A percentile compares a stretch with the other conserved stretches of the same genome.
Evolutionary conservation across 352 stramenopile species (phyloP).

Genomic region (Peronospora farinosa): DNA sequence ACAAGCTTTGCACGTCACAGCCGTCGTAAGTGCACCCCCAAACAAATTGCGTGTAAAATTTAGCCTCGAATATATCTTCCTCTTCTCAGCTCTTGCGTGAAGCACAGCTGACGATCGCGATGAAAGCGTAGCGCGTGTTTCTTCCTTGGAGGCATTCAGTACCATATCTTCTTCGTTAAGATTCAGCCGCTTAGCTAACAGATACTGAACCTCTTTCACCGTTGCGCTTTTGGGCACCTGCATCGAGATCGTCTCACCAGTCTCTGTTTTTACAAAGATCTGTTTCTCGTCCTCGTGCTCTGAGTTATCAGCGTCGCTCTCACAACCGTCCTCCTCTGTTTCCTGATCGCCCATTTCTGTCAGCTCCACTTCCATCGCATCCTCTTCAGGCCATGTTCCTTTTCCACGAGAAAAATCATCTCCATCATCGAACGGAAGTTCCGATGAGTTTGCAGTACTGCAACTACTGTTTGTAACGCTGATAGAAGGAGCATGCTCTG

Average conservation of each 20-base stretch:
- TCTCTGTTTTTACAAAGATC: slow-evolving; percentile 63
- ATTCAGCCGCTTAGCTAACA: slow-evolving; percentile 50
- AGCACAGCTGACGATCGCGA: slow-evolving; percentile 27
- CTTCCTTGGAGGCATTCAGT: slow-evolving; percentile 29
- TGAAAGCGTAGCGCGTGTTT: slow-evolving; percentile 23
- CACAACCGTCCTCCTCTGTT: slow-evolving; percentile 19
- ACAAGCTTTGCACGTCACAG: slow-evolving; percentile 42
- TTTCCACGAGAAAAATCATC: slow-evolving; percentile 20
- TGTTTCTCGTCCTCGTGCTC: slow-evolving; percentile 36
- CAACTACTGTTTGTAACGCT: slow-evolving; percentile 20
- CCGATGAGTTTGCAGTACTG: slow-evolving; percentile 27
- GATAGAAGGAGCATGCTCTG: slow-evolving; percentile 4
- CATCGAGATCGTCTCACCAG: slow-evolving; percentile 53
- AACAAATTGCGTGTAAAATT: slow-evolving; percentile 64
- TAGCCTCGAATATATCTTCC: slow-evolving; percentile 40
- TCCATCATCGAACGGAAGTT: slow-evolving; percentile 18
- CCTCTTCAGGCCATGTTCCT: slow-evolving; percentile 19
- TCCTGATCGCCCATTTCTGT: slow-evolving; percentile 19
- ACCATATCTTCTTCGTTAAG: slow-evolving; percentile 54
- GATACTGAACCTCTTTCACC: slow-evolving; percentile 42
- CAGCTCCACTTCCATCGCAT: slow-evolving; percentile 17
- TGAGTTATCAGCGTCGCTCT: slow-evolving; percentile 21
- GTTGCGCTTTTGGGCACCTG: slow-evolving; percentile 42
- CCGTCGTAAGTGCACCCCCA: slow-evolving; percentile 44
- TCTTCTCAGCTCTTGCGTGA: slow-evolving; percentile 22